Evolutionary conservation across 1,284 basidiomycete species (phyloP).

Genomic region (Leccinum pachyderme): DNA sequence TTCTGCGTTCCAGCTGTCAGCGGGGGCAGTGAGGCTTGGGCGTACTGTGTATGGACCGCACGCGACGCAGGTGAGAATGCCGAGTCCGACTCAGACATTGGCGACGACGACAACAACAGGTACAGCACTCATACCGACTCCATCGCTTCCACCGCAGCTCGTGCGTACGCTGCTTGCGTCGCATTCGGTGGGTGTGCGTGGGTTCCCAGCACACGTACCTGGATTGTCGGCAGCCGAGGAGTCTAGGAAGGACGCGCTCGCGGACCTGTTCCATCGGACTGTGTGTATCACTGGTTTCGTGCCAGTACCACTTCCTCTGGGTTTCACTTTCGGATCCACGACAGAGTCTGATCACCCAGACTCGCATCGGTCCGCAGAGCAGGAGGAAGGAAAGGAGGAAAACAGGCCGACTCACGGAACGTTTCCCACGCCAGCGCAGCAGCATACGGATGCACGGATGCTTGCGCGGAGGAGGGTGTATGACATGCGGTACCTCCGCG

Average conservation of each 20-base stretch:
- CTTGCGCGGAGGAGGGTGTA: conserved; percentile 46
- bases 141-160: conserved; percentile 31
- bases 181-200: conserved; percentile 12
- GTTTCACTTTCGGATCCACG: background rate
- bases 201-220: conserved; percentile 25
- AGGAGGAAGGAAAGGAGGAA: background rate
- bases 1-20: conserved; percentile 5
- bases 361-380: background rate
- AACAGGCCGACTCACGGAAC: background rate
- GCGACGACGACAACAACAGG: background rate
- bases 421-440: conserved; percentile 20
- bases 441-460: conserved; percentile 36
- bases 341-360: background rate
- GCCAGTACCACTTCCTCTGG: conserved; percentile 19
- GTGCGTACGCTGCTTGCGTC: conserved; percentile 28
- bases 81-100: no score
- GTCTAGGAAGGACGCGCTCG: conserved; percentile 26
- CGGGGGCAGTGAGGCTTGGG: conserved; percentile 12
- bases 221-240: conserved; percentile 15
- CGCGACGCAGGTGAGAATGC: conserved; percentile 3
- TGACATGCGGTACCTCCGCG: conserved; percentile 44
- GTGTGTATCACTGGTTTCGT: conserved; percentile 40
- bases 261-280: conserved; percentile 37
- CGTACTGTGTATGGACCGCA: conserved; percentile 23
- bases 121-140: conserved; percentile 11